These are phyloP conservation scores for Ceratocystiopsis sp. DNA, from an alignment of 2,329 filamentous ascomycete species.

Conservation along the genomic window DNA sequence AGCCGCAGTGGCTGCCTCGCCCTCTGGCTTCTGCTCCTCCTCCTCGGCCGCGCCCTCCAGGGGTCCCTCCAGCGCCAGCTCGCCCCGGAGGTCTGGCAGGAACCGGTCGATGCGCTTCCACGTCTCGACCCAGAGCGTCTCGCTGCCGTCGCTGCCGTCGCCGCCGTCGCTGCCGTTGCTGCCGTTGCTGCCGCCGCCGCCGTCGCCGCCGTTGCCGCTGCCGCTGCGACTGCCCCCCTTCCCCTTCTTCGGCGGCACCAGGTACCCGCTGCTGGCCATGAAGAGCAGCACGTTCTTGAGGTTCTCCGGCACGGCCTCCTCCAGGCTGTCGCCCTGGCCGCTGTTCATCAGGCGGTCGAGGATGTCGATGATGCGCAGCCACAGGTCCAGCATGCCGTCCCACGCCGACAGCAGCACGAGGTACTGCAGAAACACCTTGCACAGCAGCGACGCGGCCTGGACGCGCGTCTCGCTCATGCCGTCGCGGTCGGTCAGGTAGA, in stretches of 20 bases:
- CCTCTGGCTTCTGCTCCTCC: too few relatives aligned
- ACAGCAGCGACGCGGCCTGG: constrained; percentile 76
- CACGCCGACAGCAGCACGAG: constrained; percentile 69
- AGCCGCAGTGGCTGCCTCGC: too few relatives aligned
- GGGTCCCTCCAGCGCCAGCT: constrained; percentile 34
- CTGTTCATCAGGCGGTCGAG: constrained; percentile 95
- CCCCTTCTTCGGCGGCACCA: constrained; percentile 47
- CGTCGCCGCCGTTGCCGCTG: too few relatives aligned
- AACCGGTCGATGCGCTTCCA: constrained; percentile 52
- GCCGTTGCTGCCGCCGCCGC: too few relatives aligned
- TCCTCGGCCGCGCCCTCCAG: not conserved
- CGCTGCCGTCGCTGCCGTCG: constrained; percentile 33
- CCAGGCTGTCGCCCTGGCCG: constrained; percentile 76
- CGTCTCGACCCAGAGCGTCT: constrained; percentile 42
- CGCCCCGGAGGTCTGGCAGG: constrained; percentile 39
- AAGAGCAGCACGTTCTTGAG: constrained; percentile 93
- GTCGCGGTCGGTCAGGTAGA: constrained; percentile 75
- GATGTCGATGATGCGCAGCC: constrained; percentile 81
- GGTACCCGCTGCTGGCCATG: constrained; percentile 77
- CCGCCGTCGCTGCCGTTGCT: too few relatives aligned
- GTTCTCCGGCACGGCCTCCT: constrained; percentile 88
- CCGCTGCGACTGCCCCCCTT: too few relatives aligned
- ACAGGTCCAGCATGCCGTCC: constrained; percentile 80
- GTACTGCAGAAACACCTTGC: constrained; percentile 92
- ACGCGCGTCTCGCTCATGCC: constrained; percentile 95